Evolutionary conservation across 192 early-diverging fungal species (phyloP), one percentile per base, ranked within the genome.

Genomic region (Gaertneriomyces semiglobifer): DNA sequence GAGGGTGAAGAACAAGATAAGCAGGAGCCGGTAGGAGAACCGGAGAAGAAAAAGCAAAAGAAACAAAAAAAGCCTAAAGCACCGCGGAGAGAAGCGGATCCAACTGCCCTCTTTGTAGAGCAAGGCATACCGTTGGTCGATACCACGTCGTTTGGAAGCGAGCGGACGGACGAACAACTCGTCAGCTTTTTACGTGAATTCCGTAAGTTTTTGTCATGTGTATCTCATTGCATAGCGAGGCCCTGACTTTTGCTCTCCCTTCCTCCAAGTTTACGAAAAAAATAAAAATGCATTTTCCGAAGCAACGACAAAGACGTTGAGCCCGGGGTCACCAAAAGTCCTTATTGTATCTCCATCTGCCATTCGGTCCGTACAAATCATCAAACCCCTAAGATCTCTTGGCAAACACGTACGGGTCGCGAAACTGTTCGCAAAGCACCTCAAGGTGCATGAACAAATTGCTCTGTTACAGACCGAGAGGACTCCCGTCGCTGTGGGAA

Each of bases 361-460:
- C 12, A 74, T 88, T 44, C 79, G 88, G 19, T 79, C 84, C 0
- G 81, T 86, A 1, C 80, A 89, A 18, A 66, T 91, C 41, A 77
- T 79, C 43, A 74, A 84, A 48, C 71, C 73, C 19, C 53, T 88
- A 53, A 78, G 82, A 38, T 72, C 76, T 44, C 74, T 85, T 11
- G 73, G 77, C 20, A 81, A 84, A 59, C 25, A 33, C 25, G 75
- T 80, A 52, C 79, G 79, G 60, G 72, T 90, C 25, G 87, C 76
- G 19, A 92, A 92, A 77, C 69, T 92, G 50, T 92, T 92, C 73
- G 86, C 89, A 2, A 83, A 87, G 51, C 90, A 92, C 70, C 69
- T 92, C 71, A 92, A 92, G 65, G 70, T 90, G 1, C 61, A 81
- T 39, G 89, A 92, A 46, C 90, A 92, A 65, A 72, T 83, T 10